These are phyloP conservation scores for Podila clonocystis DNA, from an alignment of 192 early-diverging fungal genomes.

Conservation along the genomic window DNA sequence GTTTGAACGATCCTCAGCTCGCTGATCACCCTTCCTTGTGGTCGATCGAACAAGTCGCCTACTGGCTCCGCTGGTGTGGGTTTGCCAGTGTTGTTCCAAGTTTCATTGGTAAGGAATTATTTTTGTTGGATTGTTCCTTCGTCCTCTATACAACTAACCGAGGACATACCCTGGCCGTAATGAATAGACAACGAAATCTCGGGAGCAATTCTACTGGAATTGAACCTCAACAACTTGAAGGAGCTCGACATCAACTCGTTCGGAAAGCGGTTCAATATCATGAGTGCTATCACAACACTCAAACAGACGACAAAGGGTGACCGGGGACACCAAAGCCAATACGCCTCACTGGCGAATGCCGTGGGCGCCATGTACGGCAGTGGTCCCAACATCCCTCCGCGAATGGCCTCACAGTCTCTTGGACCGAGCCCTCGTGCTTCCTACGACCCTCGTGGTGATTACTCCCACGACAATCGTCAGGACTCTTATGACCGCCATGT, in stretches of 20 bases:
- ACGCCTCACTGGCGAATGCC: slow-evolving; percentile 3
- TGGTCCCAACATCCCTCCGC: slow-evolving; percentile 46
- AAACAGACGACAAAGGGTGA: slow-evolving; percentile 50
- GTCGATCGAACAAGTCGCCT: slow-evolving; percentile 66
- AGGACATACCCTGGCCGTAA: no score
- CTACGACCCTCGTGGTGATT: slow-evolving; percentile 26
- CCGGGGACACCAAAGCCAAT: slow-evolving; percentile 15
- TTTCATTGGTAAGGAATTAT: slow-evolving; percentile 59
- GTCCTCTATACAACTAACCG: no score
- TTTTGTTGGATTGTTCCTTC: background rate
- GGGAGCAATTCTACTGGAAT: slow-evolving; percentile 69
- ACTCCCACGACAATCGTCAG: slow-evolving; percentile 25
- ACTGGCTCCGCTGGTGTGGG: slow-evolving; percentile 66
- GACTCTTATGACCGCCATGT: slow-evolving; percentile 18
- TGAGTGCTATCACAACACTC: slow-evolving; percentile 69
- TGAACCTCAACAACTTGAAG: slow-evolving; percentile 70
- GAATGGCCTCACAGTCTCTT: slow-evolving; percentile 26
- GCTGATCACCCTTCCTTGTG: slow-evolving; percentile 57
- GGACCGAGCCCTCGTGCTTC: slow-evolving; percentile 18
- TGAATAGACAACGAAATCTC: slow-evolving; percentile 73
- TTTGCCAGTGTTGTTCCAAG: slow-evolving; percentile 54
- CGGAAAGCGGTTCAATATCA: slow-evolving; percentile 72
- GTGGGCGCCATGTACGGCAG: slow-evolving; percentile 23
- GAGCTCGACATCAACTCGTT: slow-evolving; percentile 73
- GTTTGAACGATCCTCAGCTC: slow-evolving; percentile 39